phyloP scores from a whole-genome alignment of 805 yeast genomes.

The Zygosaccharomyces rouxii region DNA sequence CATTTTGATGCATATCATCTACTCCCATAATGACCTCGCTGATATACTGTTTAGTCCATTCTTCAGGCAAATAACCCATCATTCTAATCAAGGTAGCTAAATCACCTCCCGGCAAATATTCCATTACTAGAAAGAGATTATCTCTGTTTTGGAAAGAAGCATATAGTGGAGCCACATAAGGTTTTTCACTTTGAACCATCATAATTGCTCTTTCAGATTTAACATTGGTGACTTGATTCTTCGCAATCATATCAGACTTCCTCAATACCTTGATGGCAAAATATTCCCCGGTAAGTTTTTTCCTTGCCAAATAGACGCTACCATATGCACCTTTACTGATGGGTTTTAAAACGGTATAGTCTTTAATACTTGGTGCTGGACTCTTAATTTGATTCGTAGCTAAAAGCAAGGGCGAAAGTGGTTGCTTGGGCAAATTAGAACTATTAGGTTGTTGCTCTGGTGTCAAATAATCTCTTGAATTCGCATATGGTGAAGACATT shows the following conservation, averaged over 20 bases:
- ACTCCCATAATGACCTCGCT: slow-evolving; percentile 91
- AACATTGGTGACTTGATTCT: slow-evolving; percentile 92
- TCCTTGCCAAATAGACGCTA: slow-evolving; percentile 79
- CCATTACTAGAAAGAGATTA: slow-evolving; percentile 90
- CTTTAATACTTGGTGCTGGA: slow-evolving; percentile 69
- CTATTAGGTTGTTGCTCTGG: slow-evolving; percentile 32
- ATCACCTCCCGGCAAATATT: slow-evolving; percentile 93
- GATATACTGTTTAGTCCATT: slow-evolving; percentile 80
- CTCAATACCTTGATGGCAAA: slow-evolving; percentile 90
- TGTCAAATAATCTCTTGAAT: slow-evolving; percentile 42
- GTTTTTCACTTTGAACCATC: slow-evolving; percentile 93
- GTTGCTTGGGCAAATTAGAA: slow-evolving; percentile 45
- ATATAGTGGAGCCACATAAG: slow-evolving; percentile 84
- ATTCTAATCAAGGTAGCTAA: slow-evolving; percentile 79
- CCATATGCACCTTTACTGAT: slow-evolving; percentile 98
- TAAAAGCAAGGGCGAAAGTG: slow-evolving; percentile 73
- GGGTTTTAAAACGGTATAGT: slow-evolving; percentile 87
- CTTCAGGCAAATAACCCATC: slow-evolving; percentile 77
- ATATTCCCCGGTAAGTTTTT: slow-evolving; percentile 86
- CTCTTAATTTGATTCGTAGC: slow-evolving; percentile 55
- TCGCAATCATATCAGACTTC: slow-evolving; percentile 94
- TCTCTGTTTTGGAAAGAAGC: slow-evolving; percentile 87
- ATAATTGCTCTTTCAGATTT: slow-evolving; percentile 94
- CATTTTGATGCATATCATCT: slow-evolving; percentile 79
- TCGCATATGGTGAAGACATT: slow-evolving; percentile 48